Percentiles rank a stretch among this genome's conserved stretches.
These are phyloP conservation scores for Lineolata rhizophorae DNA, from an alignment of 495 filamentous ascomycete species.

Conservation along the genomic window DNA sequence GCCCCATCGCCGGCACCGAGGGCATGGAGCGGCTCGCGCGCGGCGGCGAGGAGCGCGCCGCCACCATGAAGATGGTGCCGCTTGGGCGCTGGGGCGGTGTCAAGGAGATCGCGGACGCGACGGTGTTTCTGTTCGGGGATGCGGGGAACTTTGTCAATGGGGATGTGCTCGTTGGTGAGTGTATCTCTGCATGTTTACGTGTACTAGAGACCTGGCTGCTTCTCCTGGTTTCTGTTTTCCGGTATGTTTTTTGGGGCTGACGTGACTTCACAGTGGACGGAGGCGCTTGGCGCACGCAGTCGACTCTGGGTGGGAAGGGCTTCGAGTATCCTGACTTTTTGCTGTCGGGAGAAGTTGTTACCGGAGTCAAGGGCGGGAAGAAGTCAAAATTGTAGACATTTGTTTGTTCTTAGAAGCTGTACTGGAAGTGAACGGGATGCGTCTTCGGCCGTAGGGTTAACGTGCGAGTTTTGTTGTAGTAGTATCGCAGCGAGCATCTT, in stretches of 20 bases:
- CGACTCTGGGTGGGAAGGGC: constrained; percentile 7
- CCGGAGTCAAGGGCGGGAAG: constrained; percentile 36
- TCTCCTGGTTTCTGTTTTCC: too few species aligned
- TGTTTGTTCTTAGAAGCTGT: too few species aligned
- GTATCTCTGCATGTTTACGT: too few species aligned
- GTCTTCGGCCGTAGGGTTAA: too few species aligned
- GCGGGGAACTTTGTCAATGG: constrained; percentile 71
- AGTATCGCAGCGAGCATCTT: too few species aligned
- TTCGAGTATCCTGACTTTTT: constrained; percentile 43
- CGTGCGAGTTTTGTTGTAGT: too few species aligned
- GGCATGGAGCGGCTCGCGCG: constrained; percentile 22
- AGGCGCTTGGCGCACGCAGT: constrained; percentile 35
- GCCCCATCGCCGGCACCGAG: constrained; percentile 47
- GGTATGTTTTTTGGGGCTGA: too few species aligned
- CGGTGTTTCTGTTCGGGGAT: constrained; percentile 66
- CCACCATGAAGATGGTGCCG: constrained; percentile 28
- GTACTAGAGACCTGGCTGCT: too few species aligned
- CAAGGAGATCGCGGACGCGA: constrained; percentile 81
- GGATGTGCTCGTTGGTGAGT: constrained; percentile 40
- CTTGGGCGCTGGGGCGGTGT: constrained; percentile 56
- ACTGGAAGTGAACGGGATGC: too few species aligned
- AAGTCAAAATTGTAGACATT: constrained; percentile 37
- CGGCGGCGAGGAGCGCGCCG: constrained; percentile 17
- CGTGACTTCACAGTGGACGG: constrained; percentile 33
- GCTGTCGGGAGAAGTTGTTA: constrained; percentile 28